Conservation (phyloP, 306 rosid species). For the Prunus armeniaca region DNA sequence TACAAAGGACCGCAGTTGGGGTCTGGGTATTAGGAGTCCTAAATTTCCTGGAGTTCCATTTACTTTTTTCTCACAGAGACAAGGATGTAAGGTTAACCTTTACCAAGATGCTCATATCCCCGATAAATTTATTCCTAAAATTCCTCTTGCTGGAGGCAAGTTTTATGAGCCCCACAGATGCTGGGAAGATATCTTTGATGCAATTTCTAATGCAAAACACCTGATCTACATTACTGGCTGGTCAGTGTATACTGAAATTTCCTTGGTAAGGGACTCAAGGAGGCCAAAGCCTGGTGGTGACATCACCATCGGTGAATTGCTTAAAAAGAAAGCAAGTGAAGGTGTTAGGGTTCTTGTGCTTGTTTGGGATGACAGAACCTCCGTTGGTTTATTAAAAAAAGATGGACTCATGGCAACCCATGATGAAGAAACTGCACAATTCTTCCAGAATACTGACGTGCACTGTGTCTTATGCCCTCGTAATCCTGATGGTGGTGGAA, state of each 20-base stretch:
- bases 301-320: conserved; percentile 35
- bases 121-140: conserved; percentile 39
- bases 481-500: conserved; percentile 47
- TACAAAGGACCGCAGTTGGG: conserved; percentile 42
- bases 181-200: conserved; percentile 56
- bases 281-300: conserved; percentile 52
- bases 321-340: conserved; percentile 46
- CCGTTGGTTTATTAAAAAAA: conserved; percentile 31
- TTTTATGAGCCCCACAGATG: conserved; percentile 45
- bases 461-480: conserved; percentile 49
- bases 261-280: conserved; percentile 42
- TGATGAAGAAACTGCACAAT: conserved; percentile 45
- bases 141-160: conserved; percentile 51
- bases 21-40: conserved; percentile 36
- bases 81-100: conserved; percentile 40
- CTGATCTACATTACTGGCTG: conserved; percentile 52
- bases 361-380: conserved; percentile 53
- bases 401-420: conserved; percentile 56
- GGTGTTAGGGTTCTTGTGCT: conserved; percentile 51
- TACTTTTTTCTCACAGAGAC: conserved; percentile 44
- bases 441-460: conserved; percentile 33
- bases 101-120: conserved; percentile 54
- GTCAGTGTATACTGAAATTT: conserved; percentile 43
- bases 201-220: conserved; percentile 48
- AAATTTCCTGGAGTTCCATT: conserved; percentile 55